These are phyloP conservation scores for Phlyctochytrium bullatum DNA, from an alignment of 192 early-diverging fungal genomes.

Conservation along the genomic window DNA sequence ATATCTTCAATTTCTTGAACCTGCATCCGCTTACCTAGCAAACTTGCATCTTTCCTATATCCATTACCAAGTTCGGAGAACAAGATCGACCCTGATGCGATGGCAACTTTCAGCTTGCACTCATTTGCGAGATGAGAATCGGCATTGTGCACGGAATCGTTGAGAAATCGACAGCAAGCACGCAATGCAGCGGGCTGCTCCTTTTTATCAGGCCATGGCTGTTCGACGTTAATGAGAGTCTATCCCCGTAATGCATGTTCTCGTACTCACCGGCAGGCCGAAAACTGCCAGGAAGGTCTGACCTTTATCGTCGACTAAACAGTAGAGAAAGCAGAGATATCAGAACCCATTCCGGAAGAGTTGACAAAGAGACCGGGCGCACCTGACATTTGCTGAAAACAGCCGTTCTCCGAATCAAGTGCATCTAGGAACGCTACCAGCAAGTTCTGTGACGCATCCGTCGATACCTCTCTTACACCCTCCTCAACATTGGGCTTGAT, in stretches of 20 bases:
- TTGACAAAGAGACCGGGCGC: neutral
- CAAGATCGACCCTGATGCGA: neutral
- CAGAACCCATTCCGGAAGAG: no score
- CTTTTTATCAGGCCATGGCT: neutral
- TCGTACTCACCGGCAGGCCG: neutral
- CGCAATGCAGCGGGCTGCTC: neutral
- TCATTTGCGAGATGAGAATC: neutral
- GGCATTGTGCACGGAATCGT: neutral
- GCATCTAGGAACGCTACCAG: neutral
- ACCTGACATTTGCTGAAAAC: neutral
- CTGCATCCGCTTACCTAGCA: neutral
- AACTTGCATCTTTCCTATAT: neutral
- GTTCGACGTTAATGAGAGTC: neutral
- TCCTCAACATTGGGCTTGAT: no score
- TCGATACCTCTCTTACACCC: neutral
- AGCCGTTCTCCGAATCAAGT: neutral
- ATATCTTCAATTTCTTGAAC: neutral
- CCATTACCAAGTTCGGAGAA: neutral
- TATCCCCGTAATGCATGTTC: neutral
- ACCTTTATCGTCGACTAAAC: neutral
- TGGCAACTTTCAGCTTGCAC: neutral
- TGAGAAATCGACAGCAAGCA: neutral
- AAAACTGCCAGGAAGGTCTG: neutral
- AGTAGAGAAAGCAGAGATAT: no score
- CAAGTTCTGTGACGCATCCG: neutral